Evolutionary conservation across 179 eudicot genomes (phyloP).

Genomic region (Spergularia azorica): DNA sequence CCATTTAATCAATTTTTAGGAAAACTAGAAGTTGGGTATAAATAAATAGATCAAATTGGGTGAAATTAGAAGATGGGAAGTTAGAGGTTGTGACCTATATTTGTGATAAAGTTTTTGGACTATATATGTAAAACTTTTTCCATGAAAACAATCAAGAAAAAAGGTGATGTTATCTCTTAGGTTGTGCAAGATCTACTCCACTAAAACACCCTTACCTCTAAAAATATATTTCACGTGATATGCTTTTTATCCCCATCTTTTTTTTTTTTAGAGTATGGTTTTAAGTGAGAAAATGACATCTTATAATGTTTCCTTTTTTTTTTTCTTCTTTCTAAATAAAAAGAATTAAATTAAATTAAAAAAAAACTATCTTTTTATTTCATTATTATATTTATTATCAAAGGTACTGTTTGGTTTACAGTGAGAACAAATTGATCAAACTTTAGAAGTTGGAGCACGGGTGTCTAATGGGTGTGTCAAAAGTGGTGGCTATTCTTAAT

Average conservation of each 20-base stretch:
- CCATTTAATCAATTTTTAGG: too few species aligned
- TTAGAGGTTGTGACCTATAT: background rate
- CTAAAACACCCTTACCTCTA: background rate
- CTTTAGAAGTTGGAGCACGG: slow-evolving; percentile 27
- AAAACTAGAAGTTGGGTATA: background rate
- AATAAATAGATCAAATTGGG: background rate
- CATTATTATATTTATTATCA: background rate
- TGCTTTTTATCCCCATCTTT: slow-evolving; percentile 8
- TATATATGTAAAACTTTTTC: slow-evolving; percentile 21
- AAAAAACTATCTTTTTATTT: background rate
- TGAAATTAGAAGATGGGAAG: background rate
- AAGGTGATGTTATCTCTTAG: slow-evolving; percentile 27
- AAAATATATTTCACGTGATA: slow-evolving; percentile 26
- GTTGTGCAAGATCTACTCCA: slow-evolving; percentile 23
- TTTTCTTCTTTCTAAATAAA: background rate
- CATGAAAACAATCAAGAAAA: slow-evolving; percentile 27
- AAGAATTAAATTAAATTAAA: too few species aligned
- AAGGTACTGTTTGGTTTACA: slow-evolving; percentile 19
- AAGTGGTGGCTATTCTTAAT: slow-evolving; percentile 17
- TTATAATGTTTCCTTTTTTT: too few species aligned
- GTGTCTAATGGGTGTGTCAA: slow-evolving; percentile 31
- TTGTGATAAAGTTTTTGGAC: slow-evolving; percentile 22
- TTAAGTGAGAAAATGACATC: background rate
- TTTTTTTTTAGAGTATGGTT: background rate
- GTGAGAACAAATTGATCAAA: slow-evolving; percentile 15